phyloP scores from a whole-genome alignment of 148 eudicot genomes.

The Limonium bicolor region DNA sequence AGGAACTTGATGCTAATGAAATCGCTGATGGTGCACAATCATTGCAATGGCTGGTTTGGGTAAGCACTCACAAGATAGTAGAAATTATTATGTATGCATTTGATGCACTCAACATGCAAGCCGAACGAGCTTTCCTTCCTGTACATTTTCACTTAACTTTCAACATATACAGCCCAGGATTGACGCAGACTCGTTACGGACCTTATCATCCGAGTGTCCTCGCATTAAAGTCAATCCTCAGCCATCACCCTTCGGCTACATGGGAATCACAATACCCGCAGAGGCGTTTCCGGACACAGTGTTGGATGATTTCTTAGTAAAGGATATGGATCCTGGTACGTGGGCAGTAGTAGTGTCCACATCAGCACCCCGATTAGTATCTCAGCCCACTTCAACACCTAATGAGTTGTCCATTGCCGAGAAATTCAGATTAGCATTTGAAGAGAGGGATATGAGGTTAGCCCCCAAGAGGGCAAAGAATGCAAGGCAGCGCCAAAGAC shows the following conservation, averaged over 20 bases:
- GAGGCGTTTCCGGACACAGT: slow-evolving; percentile 37
- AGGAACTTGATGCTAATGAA: slow-evolving; percentile 65
- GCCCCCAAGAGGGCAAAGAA: slow-evolving; percentile 97
- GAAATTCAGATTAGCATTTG: slow-evolving; percentile 68
- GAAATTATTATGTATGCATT: no score
- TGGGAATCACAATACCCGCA: slow-evolving; percentile 34
- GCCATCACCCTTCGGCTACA: slow-evolving; percentile 45
- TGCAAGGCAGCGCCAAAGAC: slow-evolving; percentile 76
- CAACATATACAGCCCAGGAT: slow-evolving; percentile 65
- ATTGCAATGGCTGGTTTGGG: slow-evolving; percentile 95
- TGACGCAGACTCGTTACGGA: slow-evolving; percentile 42
- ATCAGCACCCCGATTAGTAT: slow-evolving; percentile 6
- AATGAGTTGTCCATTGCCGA: slow-evolving; percentile 53
- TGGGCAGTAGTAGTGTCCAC: slow-evolving; percentile 39
- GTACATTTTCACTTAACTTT: no score
- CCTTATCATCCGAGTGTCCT: slow-evolving; percentile 60
- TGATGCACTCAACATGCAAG: no score
- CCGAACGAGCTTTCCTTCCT: no score
- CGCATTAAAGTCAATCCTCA: slow-evolving; percentile 72
- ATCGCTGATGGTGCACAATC: slow-evolving; percentile 53
- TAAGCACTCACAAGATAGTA: slow-evolving; percentile 26
- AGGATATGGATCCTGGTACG: slow-evolving; percentile 60
- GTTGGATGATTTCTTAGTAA: slow-evolving; percentile 48
- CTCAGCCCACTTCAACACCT: slow-evolving; percentile 9
- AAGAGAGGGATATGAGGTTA: slow-evolving; percentile 69